phyloP scores from a whole-genome alignment of 257 asterid genomes.

The Solanum sejunctum region DNA sequence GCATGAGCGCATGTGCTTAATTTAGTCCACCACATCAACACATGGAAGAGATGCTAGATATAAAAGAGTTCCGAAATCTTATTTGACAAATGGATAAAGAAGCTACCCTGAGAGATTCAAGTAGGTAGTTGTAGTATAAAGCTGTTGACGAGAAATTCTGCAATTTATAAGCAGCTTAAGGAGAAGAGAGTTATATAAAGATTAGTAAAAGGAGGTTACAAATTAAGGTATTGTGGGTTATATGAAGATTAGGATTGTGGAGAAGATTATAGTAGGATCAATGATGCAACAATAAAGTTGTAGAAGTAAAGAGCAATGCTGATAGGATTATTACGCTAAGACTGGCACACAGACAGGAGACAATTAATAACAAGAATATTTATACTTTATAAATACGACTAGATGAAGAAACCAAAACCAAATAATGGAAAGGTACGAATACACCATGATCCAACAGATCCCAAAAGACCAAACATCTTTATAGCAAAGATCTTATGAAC shows the following conservation, averaged over 20 bases:
- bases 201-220: neutral
- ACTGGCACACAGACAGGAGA: neutral
- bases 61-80: neutral
- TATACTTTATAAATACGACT: neutral
- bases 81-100: neutral
- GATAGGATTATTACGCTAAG: neutral
- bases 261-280: neutral
- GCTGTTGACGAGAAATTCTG: neutral
- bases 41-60: neutral
- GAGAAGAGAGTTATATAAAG: neutral
- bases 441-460: neutral
- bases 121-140: neutral
- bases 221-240: neutral
- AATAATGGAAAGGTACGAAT: neutral
- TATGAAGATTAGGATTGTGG: neutral
- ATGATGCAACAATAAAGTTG: neutral
- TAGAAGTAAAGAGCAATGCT: neutral
- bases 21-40: neutral
- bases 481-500: neutral
- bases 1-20: neutral
- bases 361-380: neutral
- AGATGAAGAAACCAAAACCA: neutral
- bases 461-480: neutral
- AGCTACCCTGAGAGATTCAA: neutral
- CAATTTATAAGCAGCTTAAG: neutral